phyloP scores from a whole-genome alignment of 1,139 yeast species.

The Saccharomycopsis hybrid region DNA sequence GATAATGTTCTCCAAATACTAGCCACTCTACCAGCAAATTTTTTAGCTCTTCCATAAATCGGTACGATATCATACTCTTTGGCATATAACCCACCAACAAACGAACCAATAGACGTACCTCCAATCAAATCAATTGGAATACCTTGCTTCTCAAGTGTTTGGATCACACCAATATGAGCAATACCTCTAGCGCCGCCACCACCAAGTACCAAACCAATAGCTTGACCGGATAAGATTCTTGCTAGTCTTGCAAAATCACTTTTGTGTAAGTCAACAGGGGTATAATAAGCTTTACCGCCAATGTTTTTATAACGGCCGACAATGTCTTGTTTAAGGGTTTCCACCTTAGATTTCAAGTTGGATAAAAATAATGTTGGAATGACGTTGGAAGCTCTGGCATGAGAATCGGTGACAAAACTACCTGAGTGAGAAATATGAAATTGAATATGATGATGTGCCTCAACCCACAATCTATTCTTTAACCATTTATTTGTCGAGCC shows the following conservation, averaged over 20 bases:
- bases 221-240: constrained; percentile 82
- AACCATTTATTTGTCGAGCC: constrained; percentile 87
- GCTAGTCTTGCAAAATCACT: constrained; percentile 88
- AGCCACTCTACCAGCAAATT: constrained; percentile 75
- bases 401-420: not conserved
- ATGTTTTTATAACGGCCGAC: constrained; percentile 12
- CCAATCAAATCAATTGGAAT: constrained; percentile 93
- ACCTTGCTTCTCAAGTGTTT: constrained; percentile 88
- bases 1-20: constrained; percentile 79
- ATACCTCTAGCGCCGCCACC: constrained; percentile 98
- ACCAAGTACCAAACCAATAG: constrained; percentile 89
- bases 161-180: constrained; percentile 86
- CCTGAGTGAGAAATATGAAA: constrained; percentile 24
- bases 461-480: constrained; percentile 81
- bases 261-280: constrained; percentile 57
- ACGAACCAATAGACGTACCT: constrained; percentile 94
- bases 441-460: constrained; percentile 87
- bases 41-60: constrained; percentile 82
- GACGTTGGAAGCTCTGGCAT: not conserved
- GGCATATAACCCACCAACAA: constrained; percentile 93
- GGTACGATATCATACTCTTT: constrained; percentile 87
- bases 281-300: constrained; percentile 29
- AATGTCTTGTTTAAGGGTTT: constrained; percentile 26
- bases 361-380: constrained; percentile 6
- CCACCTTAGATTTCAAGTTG: constrained; percentile 24